A percentile compares a stretch with the other conserved stretches of the same genome.
phyloP scores from a whole-genome alignment of 768 basidiomycete genomes.

The Leccinum longicurvipes region DNA sequence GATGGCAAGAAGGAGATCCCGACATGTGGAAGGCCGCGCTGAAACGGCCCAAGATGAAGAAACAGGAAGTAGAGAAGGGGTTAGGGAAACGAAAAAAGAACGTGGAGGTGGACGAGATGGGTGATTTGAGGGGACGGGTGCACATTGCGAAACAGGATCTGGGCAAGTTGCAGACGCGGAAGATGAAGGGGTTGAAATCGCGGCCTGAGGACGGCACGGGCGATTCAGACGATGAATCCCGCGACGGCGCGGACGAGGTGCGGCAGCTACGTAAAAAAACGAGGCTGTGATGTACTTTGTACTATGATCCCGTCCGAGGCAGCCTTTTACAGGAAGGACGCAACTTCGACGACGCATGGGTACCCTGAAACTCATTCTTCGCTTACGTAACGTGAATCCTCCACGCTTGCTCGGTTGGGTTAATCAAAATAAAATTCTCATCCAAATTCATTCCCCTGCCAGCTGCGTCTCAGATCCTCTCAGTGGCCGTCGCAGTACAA shows the following conservation, averaged over 20 bases:
- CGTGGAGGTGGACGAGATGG: constrained; percentile 96
- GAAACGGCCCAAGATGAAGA: constrained; percentile 83
- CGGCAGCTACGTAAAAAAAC: constrained; percentile 12
- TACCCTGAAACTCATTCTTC: background rate
- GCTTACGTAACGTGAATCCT: constrained; percentile 19
- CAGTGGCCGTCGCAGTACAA: constrained; percentile 1
- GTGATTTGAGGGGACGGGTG: constrained; percentile 86
- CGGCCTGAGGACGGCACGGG: constrained; percentile 13
- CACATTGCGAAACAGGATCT: constrained; percentile 91
- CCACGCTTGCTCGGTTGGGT: constrained; percentile 3
- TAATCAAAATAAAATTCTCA: constrained; percentile 19
- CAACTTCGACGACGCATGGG: background rate
- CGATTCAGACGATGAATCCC: background rate
- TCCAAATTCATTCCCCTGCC: constrained; percentile 1
- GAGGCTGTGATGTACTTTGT: constrained; percentile 6
- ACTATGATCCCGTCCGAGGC: background rate
- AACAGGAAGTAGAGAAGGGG: constrained; percentile 81
- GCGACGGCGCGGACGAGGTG: constrained; percentile 22
- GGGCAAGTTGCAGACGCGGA: constrained; percentile 79
- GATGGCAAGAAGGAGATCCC: constrained; percentile 70
- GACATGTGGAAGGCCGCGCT: constrained; percentile 80
- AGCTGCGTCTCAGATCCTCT: background rate
- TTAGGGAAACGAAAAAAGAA: constrained; percentile 94
- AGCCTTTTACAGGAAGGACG: too few relatives aligned
- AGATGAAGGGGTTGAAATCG: constrained; percentile 90